Conservation (phyloP, 2,329 filamentous ascomycete species). For the Trichophyton schoenleinii region DNA sequence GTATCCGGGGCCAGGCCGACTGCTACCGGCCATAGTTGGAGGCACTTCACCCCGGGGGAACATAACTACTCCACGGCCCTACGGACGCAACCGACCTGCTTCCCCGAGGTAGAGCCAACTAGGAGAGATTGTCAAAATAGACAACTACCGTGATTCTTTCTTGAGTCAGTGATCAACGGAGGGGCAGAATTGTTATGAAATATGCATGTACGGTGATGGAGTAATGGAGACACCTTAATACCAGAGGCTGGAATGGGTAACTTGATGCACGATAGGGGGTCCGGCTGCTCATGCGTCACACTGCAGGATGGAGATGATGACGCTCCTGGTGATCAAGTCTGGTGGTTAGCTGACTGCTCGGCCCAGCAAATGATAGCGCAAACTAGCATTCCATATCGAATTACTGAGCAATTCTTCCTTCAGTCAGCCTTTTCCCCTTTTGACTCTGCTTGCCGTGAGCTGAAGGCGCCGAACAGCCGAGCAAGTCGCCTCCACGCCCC, state of each 20-base stretch:
- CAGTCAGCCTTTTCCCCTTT: neutral
- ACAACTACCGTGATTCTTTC: neutral
- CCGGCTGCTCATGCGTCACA: neutral
- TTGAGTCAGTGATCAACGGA: neutral
- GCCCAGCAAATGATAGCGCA: neutral
- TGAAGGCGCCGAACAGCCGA: neutral
- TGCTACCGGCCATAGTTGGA: conserved; percentile 17
- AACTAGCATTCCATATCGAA: neutral
- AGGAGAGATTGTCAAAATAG: neutral
- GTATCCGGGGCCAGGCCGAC: conserved; percentile 14
- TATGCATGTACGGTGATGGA: too few species aligned
- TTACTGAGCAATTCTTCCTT: neutral
- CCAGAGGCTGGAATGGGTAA: neutral
- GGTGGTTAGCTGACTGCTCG: neutral
- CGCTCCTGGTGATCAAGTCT: conserved; percentile 4
- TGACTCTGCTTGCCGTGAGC: too few species aligned
- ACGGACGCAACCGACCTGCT: neutral
- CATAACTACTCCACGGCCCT: neutral
- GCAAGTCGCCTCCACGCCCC: neutral
- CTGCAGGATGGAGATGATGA: neutral
- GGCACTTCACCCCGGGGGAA: neutral
- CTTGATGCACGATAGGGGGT: neutral
- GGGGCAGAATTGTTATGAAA: neutral
- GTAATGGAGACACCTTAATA: neutral
- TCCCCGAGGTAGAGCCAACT: neutral